Conservation (phyloP, 140 eudicot species). For the Flaveria floridana region DNA sequence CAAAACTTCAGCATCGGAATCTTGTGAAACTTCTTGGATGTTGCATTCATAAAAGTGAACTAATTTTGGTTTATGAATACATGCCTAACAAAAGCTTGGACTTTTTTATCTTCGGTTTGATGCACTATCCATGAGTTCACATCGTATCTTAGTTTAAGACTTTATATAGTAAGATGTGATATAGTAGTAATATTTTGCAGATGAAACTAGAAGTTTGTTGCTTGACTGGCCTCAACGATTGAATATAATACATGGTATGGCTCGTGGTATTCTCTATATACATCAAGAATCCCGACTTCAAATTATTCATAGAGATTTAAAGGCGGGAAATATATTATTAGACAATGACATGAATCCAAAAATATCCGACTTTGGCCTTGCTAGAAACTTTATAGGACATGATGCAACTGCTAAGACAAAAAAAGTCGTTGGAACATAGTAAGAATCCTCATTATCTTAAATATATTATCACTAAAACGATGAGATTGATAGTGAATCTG, state of each 20-base stretch:
- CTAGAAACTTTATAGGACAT: constrained; percentile 34
- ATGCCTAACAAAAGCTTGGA: constrained; percentile 39
- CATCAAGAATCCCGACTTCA: constrained; percentile 47
- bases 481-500: neutral
- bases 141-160: neutral
- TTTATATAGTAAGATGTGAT: neutral
- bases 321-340: constrained; percentile 34
- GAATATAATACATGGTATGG: constrained; percentile 42
- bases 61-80: constrained; percentile 33
- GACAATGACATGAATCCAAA: constrained; percentile 39
- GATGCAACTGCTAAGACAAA: constrained; percentile 31
- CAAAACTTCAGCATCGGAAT: constrained; percentile 49
- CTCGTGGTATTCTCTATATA: constrained; percentile 48
- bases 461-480: neutral
- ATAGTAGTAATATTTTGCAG: neutral
- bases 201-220: constrained; percentile 19
- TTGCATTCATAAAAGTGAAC: constrained; percentile 33
- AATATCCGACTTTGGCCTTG: constrained; percentile 41
- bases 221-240: constrained; percentile 39
- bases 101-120: constrained; percentile 22
- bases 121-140: constrained; percentile 1
- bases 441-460: constrained; percentile 13
- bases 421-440: constrained; percentile 46
- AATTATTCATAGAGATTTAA: constrained; percentile 40
- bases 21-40: constrained; percentile 43